These are phyloP conservation scores for Maudiozyma saulgeensis DNA, from an alignment of 805 yeast genomes.

Conservation along the genomic window DNA sequence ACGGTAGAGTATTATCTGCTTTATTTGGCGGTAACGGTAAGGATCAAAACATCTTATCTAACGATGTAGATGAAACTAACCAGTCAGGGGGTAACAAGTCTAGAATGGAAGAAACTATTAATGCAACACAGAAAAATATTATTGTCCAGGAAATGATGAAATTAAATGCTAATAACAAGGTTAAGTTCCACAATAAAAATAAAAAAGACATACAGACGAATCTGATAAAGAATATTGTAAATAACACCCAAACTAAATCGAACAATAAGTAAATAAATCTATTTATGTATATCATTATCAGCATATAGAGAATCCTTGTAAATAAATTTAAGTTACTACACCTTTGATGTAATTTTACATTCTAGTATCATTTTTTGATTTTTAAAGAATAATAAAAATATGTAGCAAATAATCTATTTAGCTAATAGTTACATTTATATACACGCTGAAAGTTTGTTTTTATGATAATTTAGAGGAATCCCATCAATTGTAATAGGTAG, in stretches of 20 bases:
- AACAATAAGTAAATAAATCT: background rate
- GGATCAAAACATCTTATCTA: background rate
- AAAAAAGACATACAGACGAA: background rate
- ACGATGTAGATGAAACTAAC: background rate
- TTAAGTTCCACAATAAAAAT: conserved; percentile 11
- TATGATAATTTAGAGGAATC: conserved; percentile 14
- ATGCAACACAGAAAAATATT: conserved; percentile 1
- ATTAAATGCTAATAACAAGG: conserved; percentile 9
- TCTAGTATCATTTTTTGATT: too few species aligned
- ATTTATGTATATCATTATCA: background rate
- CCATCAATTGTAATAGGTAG: conserved; percentile 39
- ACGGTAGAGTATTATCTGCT: conserved; percentile 24
- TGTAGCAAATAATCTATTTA: background rate
- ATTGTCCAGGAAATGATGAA: conserved; percentile 12
- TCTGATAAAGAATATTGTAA: conserved; percentile 5
- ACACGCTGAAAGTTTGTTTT: background rate
- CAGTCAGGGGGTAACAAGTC: background rate
- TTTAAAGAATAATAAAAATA: background rate
- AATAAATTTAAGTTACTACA: background rate
- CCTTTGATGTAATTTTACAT: too few species aligned
- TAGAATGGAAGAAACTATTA: background rate
- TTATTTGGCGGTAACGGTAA: conserved; percentile 19
- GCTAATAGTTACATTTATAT: background rate
- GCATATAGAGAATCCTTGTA: background rate
- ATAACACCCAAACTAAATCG: background rate